phyloP scores from a whole-genome alignment of 139 green algal genomes.

The Chlorella ohadii region DNA sequence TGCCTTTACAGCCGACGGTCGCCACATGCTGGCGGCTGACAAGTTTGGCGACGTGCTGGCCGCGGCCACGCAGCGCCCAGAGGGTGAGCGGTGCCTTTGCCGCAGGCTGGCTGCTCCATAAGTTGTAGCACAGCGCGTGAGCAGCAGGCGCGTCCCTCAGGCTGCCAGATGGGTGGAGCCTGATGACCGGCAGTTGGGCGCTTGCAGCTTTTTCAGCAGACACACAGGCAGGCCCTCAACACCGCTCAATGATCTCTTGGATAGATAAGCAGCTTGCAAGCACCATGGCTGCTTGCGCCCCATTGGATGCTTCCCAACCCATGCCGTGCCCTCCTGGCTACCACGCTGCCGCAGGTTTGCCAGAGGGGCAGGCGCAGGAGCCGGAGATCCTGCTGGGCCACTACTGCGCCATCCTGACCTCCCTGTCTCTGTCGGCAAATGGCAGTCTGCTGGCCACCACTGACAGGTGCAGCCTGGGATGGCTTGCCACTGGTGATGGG shows the following conservation, averaged over 20 bases:
- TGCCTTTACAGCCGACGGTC: conserved; percentile 63
- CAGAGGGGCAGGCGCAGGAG: background rate
- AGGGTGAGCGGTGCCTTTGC: background rate
- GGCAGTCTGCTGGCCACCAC: conserved; percentile 70
- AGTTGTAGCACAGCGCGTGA: too few relatives aligned
- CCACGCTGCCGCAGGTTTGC: conserved; percentile 4
- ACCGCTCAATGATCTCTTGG: background rate
- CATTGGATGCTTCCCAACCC: background rate
- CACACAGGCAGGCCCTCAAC: too few relatives aligned
- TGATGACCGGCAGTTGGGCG: too few relatives aligned
- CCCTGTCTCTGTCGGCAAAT: conserved; percentile 57
- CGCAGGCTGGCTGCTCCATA: background rate
- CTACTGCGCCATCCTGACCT: conserved; percentile 83
- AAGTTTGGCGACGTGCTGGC: conserved; percentile 86
- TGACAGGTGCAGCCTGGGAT: conserved; percentile 53
- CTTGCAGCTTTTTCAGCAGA: too few relatives aligned
- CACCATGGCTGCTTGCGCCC: background rate
- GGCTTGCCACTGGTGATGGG: background rate
- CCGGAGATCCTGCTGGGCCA: conserved; percentile 80
- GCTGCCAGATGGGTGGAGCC: too few relatives aligned
- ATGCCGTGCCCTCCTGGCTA: background rate
- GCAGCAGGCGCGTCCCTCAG: too few relatives aligned
- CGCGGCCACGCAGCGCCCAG: conserved; percentile 5
- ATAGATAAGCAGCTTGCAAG: background rate
- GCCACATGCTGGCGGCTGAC: conserved; percentile 73